Evolutionary conservation across 2,329 filamentous ascomycete species (phyloP).

Genomic region (Aureobasidium sp.): DNA sequence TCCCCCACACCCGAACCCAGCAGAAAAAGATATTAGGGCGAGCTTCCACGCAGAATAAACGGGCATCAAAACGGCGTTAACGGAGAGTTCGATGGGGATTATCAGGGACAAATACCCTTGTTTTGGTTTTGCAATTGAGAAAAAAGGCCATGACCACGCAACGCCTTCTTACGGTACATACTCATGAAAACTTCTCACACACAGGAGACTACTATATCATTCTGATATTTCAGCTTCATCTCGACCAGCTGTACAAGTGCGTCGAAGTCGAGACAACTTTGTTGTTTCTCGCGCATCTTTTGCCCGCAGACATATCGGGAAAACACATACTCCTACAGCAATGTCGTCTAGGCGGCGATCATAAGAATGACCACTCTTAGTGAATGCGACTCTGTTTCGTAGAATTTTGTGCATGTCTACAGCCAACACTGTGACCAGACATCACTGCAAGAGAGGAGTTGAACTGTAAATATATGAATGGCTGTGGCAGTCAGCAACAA

Average conservation of each 20-base stretch:
- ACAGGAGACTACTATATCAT: background rate
- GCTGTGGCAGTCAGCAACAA: too few relatives aligned
- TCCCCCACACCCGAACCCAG: conserved; percentile 83
- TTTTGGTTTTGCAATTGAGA: background rate
- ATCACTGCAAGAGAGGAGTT: too few relatives aligned
- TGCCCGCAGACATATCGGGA: too few relatives aligned
- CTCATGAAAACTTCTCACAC: background rate
- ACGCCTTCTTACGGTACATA: background rate
- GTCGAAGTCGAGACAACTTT: too few relatives aligned
- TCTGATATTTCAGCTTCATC: background rate
- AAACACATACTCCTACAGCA: too few relatives aligned
- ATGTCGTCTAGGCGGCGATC: too few relatives aligned
- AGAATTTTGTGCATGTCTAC: too few relatives aligned
- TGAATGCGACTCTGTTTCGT: too few relatives aligned
- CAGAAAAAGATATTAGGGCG: conserved; percentile 41
- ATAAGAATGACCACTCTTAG: too few relatives aligned
- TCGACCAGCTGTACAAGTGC: background rate
- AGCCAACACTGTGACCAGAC: too few relatives aligned
- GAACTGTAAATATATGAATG: too few relatives aligned
- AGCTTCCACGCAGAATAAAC: background rate
- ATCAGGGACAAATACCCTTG: conserved; percentile 6
- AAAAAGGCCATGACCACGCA: background rate
- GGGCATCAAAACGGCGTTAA: background rate
- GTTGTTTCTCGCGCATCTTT: too few relatives aligned
- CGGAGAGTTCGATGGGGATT: background rate